Percentiles rank a stretch among this genome's conserved stretches.
Conservation (phyloP, 1,284 basidiomycete genomes). For the Meripilus lineatus region DNA sequence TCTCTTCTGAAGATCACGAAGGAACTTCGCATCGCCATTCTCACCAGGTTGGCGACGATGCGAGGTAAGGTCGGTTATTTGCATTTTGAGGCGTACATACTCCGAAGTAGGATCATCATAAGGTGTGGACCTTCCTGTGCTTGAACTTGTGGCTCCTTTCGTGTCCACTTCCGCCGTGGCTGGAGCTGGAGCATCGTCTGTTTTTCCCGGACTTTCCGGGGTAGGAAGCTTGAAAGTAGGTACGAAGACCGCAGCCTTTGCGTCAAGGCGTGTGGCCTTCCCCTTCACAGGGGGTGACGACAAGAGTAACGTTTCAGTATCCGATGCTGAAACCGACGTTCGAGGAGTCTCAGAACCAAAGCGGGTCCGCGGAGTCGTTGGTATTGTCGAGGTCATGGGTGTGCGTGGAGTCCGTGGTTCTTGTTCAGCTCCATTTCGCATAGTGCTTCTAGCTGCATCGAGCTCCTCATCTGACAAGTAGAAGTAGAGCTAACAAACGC, state of each 20-base stretch:
- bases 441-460: constrained; percentile 3
- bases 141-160: constrained; percentile 10
- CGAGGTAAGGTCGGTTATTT: constrained; percentile 41
- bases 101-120: constrained; percentile 58
- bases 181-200: constrained; percentile 8
- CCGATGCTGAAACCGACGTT: too few species aligned
- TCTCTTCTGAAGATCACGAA: constrained; percentile 45
- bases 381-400: too few species aligned
- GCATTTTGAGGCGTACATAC: constrained; percentile 58
- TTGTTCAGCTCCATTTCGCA: constrained; percentile 7
- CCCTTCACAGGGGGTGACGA: constrained; percentile 21
- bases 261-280: constrained; percentile 6
- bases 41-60: constrained; percentile 29
- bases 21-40: constrained; percentile 33
- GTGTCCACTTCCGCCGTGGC: constrained; percentile 6
- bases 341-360: too few species aligned
- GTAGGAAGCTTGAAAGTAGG: too few species aligned
- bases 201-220: too few species aligned
- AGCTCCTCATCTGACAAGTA: constrained; percentile 46
- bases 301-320: constrained; percentile 35
- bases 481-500: constrained; percentile 10
- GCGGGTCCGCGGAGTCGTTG: too few species aligned
- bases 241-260: constrained; percentile 22
- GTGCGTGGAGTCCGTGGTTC: too few species aligned
- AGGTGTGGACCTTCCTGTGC: constrained; percentile 26